A percentile compares a stretch with the other conserved stretches of the same genome.
phyloP scores from a whole-genome alignment of 169 alveolate species.

The Plasmodium relictum region DNA sequence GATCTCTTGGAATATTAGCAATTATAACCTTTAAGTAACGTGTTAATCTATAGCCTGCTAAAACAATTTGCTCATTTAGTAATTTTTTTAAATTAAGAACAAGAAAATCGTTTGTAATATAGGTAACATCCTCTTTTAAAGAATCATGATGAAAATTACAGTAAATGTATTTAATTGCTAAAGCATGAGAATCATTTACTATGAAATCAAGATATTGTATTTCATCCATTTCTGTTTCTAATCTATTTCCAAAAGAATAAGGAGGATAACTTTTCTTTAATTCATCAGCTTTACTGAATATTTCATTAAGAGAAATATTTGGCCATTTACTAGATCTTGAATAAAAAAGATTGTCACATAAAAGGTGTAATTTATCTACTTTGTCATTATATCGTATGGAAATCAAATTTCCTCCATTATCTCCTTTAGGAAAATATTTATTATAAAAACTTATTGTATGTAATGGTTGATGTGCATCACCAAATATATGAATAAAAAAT shows the following conservation, averaged over 20 bases:
- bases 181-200: slow-evolving; percentile 24
- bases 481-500: slow-evolving; percentile 88
- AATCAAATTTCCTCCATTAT: slow-evolving; percentile 85
- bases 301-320: background rate
- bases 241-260: slow-evolving; percentile 51
- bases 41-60: slow-evolving; percentile 65
- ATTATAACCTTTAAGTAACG: slow-evolving; percentile 58
- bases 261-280: slow-evolving; percentile 58
- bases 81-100: slow-evolving; percentile 27
- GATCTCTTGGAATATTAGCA: slow-evolving; percentile 46
- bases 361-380: slow-evolving; percentile 43
- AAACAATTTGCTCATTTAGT: slow-evolving; percentile 53
- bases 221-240: slow-evolving; percentile 23
- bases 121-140: slow-evolving; percentile 21
- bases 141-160: slow-evolving; percentile 39
- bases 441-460: slow-evolving; percentile 81
- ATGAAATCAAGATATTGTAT: slow-evolving; percentile 31
- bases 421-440: slow-evolving; percentile 84
- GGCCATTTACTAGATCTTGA: slow-evolving; percentile 61
- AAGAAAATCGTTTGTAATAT: background rate
- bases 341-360: slow-evolving; percentile 63
- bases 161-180: slow-evolving; percentile 22
- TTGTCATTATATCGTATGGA: slow-evolving; percentile 25
- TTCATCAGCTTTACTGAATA: slow-evolving; percentile 14
- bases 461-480: slow-evolving; percentile 91